Conservation (phyloP, 1,284 basidiomycete genomes). For the Cerioporus squamosus region DNA sequence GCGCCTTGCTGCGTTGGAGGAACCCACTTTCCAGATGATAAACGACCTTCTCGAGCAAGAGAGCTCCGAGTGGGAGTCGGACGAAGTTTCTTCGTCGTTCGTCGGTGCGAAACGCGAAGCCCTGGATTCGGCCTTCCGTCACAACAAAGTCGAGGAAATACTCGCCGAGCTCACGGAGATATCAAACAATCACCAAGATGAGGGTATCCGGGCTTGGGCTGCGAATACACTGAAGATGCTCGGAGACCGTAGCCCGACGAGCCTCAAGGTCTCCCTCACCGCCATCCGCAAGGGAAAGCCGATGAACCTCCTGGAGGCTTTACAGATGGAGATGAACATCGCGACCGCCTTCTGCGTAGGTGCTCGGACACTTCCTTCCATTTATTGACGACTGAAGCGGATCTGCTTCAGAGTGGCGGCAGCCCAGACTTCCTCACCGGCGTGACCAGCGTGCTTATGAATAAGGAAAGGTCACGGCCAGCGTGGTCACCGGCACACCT, state of each 20-base stretch:
- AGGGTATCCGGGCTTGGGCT: conserved; percentile 74
- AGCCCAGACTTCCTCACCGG: conserved; percentile 85
- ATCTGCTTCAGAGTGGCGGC: conserved; percentile 60
- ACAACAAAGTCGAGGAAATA: conserved; percentile 74
- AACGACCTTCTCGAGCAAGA: conserved; percentile 72
- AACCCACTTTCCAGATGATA: conserved; percentile 52
- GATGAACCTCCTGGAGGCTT: conserved; percentile 64
- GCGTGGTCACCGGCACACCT: conserved; percentile 70
- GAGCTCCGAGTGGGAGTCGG: conserved; percentile 58
- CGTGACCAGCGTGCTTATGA: conserved; percentile 73
- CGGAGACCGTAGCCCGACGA: conserved; percentile 83
- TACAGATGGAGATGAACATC: conserved; percentile 84
- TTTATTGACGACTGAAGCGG: neutral
- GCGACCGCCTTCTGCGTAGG: conserved; percentile 82
- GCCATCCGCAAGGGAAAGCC: conserved; percentile 75
- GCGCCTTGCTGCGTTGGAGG: conserved; percentile 62
- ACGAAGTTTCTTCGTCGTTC: conserved; percentile 61
- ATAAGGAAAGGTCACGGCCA: conserved; percentile 61
- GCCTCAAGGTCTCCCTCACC: conserved; percentile 83
- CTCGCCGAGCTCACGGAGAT: conserved; percentile 58
- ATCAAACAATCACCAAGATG: conserved; percentile 45
- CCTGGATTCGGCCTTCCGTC: conserved; percentile 80
- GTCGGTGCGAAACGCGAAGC: conserved; percentile 70
- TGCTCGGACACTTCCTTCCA: conserved; percentile 18
- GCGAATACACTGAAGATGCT: conserved; percentile 66